phyloP scores from a whole-genome alignment of 1,139 yeast species.

The Yamadazyma sp. region DNA sequence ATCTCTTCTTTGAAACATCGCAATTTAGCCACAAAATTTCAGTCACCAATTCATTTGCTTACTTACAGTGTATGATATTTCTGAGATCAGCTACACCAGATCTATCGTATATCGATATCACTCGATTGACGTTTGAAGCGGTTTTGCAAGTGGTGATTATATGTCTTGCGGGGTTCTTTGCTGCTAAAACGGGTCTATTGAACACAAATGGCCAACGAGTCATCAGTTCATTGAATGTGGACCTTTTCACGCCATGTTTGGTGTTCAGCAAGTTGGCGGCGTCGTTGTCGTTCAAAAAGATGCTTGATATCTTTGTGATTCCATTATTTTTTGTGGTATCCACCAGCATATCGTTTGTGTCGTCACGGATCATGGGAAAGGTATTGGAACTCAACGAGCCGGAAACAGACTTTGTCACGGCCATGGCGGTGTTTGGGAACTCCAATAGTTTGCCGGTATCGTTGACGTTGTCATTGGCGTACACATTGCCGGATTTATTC shows the following conservation, averaged over 20 bases:
- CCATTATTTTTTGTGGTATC: slow-evolving; percentile 71
- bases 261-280: slow-evolving; percentile 80
- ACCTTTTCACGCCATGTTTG: slow-evolving; percentile 80
- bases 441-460: slow-evolving; percentile 82
- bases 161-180: slow-evolving; percentile 69
- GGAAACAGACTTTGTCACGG: slow-evolving; percentile 78
- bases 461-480: slow-evolving; percentile 66
- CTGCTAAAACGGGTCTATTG: slow-evolving; percentile 61
- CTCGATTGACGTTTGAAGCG: slow-evolving; percentile 73
- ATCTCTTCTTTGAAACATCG: too few species aligned
- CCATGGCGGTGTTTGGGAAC: slow-evolving; percentile 88
- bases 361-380: slow-evolving; percentile 52
- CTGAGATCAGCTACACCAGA: slow-evolving; percentile 4
- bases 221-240: slow-evolving; percentile 69
- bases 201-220: slow-evolving; percentile 63
- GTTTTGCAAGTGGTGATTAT: slow-evolving; percentile 75
- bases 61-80: slow-evolving; percentile 1
- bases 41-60: too few species aligned
- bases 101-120: slow-evolving; percentile 54
- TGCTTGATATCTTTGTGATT: slow-evolving; percentile 67
- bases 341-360: slow-evolving; percentile 57
- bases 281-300: slow-evolving; percentile 62
- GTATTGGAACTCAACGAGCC: slow-evolving; percentile 55
- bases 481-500: slow-evolving; percentile 66
- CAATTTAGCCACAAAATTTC: too few species aligned